These are phyloP conservation scores for Intubia oerlemansii DNA, from an alignment of 2,329 filamentous ascomycete genomes.

Conservation along the genomic window DNA sequence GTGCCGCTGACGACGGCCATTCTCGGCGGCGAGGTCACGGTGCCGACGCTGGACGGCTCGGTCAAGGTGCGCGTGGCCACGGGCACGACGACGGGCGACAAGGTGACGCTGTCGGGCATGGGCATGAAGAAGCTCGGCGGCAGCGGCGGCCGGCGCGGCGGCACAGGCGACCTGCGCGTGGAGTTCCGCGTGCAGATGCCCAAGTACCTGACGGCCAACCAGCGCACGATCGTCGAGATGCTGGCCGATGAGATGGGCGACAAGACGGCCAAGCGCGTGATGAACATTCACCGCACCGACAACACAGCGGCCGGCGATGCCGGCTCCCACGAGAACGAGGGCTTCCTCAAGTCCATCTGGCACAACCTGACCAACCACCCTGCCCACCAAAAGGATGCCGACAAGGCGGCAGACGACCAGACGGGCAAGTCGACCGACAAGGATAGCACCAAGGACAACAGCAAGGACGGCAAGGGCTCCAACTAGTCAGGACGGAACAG, in stretches of 20 bases:
- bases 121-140: conserved; percentile 78
- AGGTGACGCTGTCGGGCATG: conserved; percentile 71
- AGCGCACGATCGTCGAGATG: conserved; percentile 85
- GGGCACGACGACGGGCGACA: conserved; percentile 82
- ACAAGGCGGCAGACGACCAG: conserved; percentile 2
- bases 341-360: conserved; percentile 86
- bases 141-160: conserved; percentile 44
- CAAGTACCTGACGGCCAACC: conserved; percentile 78
- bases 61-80: conserved; percentile 82
- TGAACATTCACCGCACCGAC: conserved; percentile 44
- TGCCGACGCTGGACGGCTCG: conserved; percentile 78
- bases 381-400: conserved; percentile 22
- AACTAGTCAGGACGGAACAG: no score
- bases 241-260: conserved; percentile 91
- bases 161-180: conserved; percentile 66
- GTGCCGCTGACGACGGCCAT: conserved; percentile 86
- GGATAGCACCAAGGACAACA: conserved; percentile 11
- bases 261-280: conserved; percentile 74
- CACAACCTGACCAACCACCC: conserved; percentile 70
- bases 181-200: conserved; percentile 94
- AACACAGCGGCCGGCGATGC: conserved; percentile 12
- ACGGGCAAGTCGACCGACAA: conserved; percentile 3
- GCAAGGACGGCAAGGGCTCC: no score
- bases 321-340: conserved; percentile 51
- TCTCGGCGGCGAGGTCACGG: conserved; percentile 69